phyloP scores from a whole-genome alignment of 192 early-diverging fungal species.

The Oehlia diaphana region DNA sequence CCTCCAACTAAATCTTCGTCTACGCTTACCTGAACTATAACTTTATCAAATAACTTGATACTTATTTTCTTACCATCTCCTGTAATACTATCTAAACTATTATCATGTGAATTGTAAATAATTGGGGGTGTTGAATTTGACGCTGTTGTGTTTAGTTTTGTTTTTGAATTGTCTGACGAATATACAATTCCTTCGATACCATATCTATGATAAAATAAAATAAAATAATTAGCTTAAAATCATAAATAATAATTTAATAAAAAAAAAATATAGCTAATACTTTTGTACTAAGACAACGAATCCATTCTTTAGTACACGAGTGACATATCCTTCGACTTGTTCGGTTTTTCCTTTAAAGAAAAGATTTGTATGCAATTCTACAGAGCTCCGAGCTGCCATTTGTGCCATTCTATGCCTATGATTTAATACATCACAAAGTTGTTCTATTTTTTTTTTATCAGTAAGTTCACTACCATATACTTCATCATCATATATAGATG shows the following conservation, averaged over 20 bases:
- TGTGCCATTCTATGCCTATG: constrained; percentile 96
- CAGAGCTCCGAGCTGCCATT: constrained; percentile 88
- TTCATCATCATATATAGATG: constrained; percentile 45
- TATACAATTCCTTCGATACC: constrained; percentile 96
- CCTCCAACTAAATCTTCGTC: constrained; percentile 49
- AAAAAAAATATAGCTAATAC: constrained; percentile 28
- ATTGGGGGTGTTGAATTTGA: constrained; percentile 27
- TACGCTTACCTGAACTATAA: constrained; percentile 72
- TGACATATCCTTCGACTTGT: constrained; percentile 86
- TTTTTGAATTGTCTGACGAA: constrained; percentile 40
- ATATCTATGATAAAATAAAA: constrained; percentile 35
- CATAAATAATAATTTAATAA: background rate
- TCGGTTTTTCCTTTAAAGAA: constrained; percentile 95
- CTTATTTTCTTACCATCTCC: constrained; percentile 42
- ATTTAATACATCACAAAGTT: constrained; percentile 86
- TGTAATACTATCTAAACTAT: constrained; percentile 34
- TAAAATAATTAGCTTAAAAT: background rate
- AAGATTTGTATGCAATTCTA: constrained; percentile 94
- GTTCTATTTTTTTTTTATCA: constrained; percentile 79
- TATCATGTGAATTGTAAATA: constrained; percentile 46
- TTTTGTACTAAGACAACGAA: constrained; percentile 89
- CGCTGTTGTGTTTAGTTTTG: constrained; percentile 24
- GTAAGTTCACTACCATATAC: constrained; percentile 71
- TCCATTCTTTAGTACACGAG: constrained; percentile 92
- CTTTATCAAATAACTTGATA: constrained; percentile 78